Evolutionary conservation across 768 basidiomycete species (phyloP), one percentile per base, ranked within the genome.

Genomic region (Termitomyces sp.): DNA sequence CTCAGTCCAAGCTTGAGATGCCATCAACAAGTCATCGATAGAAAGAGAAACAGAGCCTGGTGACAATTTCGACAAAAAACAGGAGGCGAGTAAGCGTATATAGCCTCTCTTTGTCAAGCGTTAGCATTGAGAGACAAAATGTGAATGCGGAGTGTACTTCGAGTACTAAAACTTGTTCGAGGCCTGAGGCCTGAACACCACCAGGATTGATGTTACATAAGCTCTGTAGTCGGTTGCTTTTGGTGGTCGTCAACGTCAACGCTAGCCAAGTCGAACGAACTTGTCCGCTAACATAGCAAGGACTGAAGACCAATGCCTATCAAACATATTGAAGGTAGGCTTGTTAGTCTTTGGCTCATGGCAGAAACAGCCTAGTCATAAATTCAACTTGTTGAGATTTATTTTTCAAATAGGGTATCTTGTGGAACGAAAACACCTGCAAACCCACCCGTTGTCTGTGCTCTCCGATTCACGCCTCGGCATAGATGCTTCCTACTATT

Each of bases 401-500:
- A 46, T 47, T 65, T 61, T 65, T 62, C 45, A 35, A 51, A 55
- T 51, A 95, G 94, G 81, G 69, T 92, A 92, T 70, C 81, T 97
- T 66, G 70, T 80, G 26, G 93, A 94, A 79, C 88, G 92, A 71
- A 92, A 93, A 74, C 90, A 95, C 70, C 73, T 91, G 62, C 87
- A 91, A 72, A 88, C 86, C 42, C 84, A 89, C 56, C 84, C 92
- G 22, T 82, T 98, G 54, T 84, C 82, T 57, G 85, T 87, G 0
- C 80, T 99, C 49, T 82, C 90, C 43, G 92, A 97, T 68, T 92
- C 94, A 53, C 89, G 97, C 46, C 87, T 99, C 28, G 97, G 97
- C 33, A 97, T 99, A 69, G 96, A 99, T 80, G 94, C 94, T 3
- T 87, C 89, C 3, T 87, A 88, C 72, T 99, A 98, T 73, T 79